Percentiles rank a stretch among this genome's conserved stretches.
Evolutionary conservation across 1,284 basidiomycete species (phyloP).

Genomic region (Tilletia caries): DNA sequence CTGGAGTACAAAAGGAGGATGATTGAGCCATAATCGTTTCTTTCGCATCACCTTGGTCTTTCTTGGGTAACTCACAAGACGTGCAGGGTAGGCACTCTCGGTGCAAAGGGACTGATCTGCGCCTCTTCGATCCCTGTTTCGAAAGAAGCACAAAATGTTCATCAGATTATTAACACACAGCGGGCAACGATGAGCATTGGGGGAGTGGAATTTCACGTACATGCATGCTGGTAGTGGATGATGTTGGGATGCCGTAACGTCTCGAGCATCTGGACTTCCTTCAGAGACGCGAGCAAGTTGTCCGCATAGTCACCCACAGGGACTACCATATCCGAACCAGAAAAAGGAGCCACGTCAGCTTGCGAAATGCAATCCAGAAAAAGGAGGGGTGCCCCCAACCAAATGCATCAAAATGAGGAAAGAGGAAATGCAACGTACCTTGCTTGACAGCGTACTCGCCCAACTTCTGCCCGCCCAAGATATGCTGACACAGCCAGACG

Average conservation of each 20-base stretch:
- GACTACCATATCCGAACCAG: slow-evolving; percentile 18
- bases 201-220: slow-evolving; percentile 46
- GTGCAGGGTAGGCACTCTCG: slow-evolving; percentile 45
- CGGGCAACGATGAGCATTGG: too few species aligned
- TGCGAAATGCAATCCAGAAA: too few species aligned
- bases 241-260: slow-evolving; percentile 85
- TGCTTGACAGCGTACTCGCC: slow-evolving; percentile 77
- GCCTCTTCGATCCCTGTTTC: slow-evolving; percentile 65
- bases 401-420: slow-evolving; percentile 65
- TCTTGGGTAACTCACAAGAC: slow-evolving; percentile 35
- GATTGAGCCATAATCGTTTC: too few species aligned
- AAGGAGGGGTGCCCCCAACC: too few species aligned
- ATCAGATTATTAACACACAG: too few species aligned
- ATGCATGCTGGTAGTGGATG: slow-evolving; percentile 89
- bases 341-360: neutral
- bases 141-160: neutral
- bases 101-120: slow-evolving; percentile 35
- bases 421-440: slow-evolving; percentile 84
- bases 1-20: neutral
- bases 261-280: slow-evolving; percentile 74
- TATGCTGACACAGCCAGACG: slow-evolving; percentile 79
- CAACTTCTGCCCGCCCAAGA: slow-evolving; percentile 72
- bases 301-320: neutral
- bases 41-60: too few species aligned
- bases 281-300: slow-evolving; percentile 33